Conservation (phyloP, 2,329 filamentous ascomycete species). For the Cryphonectria parasitica region DNA sequence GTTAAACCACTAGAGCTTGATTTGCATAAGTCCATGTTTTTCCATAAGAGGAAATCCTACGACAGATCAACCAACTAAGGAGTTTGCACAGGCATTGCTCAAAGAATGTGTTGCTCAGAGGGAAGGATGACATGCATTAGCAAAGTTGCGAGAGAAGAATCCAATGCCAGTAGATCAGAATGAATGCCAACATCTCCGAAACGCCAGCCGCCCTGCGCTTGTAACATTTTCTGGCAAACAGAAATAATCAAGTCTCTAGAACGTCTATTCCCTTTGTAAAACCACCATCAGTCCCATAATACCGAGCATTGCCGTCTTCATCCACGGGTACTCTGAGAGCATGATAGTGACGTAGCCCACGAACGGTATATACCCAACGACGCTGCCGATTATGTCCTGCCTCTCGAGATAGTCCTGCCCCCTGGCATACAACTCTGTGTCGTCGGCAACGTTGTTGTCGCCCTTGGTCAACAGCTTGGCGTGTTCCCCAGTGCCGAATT, state of each 20-base stretch:
- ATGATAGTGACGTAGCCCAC: conserved; percentile 97
- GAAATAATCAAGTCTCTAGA: not conserved
- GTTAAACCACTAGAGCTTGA: not conserved
- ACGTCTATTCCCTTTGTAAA: conserved; percentile 76
- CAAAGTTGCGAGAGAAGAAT: not conserved
- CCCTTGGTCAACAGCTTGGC: conserved; percentile 92
- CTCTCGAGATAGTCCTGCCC: conserved; percentile 87
- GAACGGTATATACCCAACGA: conserved; percentile 88
- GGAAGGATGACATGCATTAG: not conserved
- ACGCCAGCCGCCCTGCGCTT: not conserved
- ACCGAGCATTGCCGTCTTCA: conserved; percentile 93
- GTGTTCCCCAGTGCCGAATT: conserved; percentile 61
- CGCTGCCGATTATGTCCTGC: conserved; percentile 90
- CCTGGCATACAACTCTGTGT: conserved; percentile 80
- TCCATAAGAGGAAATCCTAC: not conserved
- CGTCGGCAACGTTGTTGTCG: conserved; percentile 93
- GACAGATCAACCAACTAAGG: not conserved
- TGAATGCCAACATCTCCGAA: too few relatives aligned
- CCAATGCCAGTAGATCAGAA: not conserved
- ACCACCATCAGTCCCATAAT: conserved; percentile 95
- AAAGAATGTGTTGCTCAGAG: not conserved
- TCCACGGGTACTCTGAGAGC: conserved; percentile 92
- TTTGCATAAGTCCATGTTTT: not conserved
- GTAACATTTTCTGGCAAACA: not conserved
- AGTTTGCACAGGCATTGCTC: not conserved